Base-by-base conservation (phyloP, 768 basidiomycete species). In the Russula dissimulans region DNA sequence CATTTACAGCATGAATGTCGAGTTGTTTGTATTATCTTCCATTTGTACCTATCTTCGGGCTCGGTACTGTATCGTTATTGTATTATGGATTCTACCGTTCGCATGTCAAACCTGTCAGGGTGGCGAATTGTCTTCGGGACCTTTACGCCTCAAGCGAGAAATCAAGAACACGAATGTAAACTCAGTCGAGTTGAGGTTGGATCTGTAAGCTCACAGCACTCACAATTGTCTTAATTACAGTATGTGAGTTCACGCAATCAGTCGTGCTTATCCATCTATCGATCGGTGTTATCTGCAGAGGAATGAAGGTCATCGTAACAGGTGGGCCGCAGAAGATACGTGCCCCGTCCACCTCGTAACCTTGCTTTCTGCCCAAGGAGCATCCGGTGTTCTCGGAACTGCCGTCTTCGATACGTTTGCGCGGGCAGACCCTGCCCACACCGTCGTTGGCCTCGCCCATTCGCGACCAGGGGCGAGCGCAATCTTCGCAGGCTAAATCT, bases 341-440 rank as follows among this genome's bases (percentile, higher is more conserved):
- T 29, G 32, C 26, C 38, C 18, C 38, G 3, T 51, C 42, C 56
- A 42, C 17, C 48, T 17, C 51, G 5, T 17, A 11, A 36, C 10
- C 55, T 36, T 45, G 41, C 9, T 5, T 50, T 58, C 51, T 48
- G 11, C 6, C 8, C 73, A 94, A 26, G 94, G 94, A 63, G 94
- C 94, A 57, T 95, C 92, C 39, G 95, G 95, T 32, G 81, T 97
- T 9, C 81, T 98, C 11, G 95, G 95, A 10, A 77, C 86, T 7
- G 90, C 90, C 0, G 82, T 95, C 9, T 81, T 80, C 69, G 69
- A 76, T 29, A 84, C 87, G 2, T 92, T 94, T 18, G 43, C 47
- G 77, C 75, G 77, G 41, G 66, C 67, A 11, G 63, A 72, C 6
- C 68, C 68, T 10, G 60, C 61, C 18, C 68, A 74, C 57, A 73